phyloP scores from a whole-genome alignment of 805 yeast genomes.

The Tetrapisispora iriomotensis region DNA sequence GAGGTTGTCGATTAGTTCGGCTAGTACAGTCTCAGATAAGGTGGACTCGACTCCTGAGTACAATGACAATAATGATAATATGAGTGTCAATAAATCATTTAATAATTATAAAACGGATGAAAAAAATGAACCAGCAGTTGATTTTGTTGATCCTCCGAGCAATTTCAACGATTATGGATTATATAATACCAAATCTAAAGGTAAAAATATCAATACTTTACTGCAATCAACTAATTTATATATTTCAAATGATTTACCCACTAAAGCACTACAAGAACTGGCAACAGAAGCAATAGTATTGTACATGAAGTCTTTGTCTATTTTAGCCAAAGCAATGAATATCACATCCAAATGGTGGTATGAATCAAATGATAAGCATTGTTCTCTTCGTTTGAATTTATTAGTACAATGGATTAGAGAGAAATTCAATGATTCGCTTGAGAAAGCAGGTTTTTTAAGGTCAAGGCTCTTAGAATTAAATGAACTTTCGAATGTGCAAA shows the following conservation, averaged over 20 bases:
- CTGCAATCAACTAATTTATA: constrained; percentile 4
- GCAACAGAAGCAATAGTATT: constrained; percentile 82
- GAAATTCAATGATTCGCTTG: constrained; percentile 78
- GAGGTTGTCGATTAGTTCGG: neutral
- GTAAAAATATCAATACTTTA: neutral
- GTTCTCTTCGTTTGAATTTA: constrained; percentile 42
- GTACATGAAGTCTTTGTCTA: constrained; percentile 73
- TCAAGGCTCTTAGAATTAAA: constrained; percentile 35
- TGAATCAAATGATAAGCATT: constrained; percentile 32
- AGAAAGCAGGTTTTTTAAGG: constrained; percentile 74
- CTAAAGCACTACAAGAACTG: constrained; percentile 44
- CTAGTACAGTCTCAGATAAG: neutral
- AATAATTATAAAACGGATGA: neutral
- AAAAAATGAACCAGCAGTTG: constrained; percentile 25
- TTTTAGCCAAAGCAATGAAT: constrained; percentile 79
- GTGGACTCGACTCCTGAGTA: constrained; percentile 33
- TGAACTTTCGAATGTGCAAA: neutral
- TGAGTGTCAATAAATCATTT: neutral
- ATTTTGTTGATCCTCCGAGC: constrained; percentile 14
- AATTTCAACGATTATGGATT: neutral
- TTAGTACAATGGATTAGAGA: constrained; percentile 89
- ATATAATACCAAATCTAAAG: neutral
- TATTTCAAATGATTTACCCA: constrained; percentile 35
- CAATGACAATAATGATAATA: constrained; percentile 9
- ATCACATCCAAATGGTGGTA: constrained; percentile 89